Evolutionary conservation across 2,329 filamentous ascomycete species (phyloP), one percentile per base, ranked within the genome.

Genomic region (Fusarium mundagurra): DNA sequence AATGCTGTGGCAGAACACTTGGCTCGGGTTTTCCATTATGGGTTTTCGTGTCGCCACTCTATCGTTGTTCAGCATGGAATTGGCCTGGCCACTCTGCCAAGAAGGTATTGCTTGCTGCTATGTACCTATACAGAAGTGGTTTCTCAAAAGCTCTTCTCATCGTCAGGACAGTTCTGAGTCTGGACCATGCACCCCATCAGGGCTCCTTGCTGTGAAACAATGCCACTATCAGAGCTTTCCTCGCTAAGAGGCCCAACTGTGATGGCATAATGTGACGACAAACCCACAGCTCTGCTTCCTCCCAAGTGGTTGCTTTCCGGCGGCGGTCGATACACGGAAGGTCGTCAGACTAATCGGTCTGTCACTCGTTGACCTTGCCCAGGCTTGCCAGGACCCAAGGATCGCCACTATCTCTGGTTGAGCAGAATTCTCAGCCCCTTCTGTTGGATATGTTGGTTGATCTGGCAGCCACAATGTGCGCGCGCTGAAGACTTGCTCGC

Each of bases 141-240:
- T 53, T 60, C 51, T 47, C 41, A 18, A 20, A 58, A 50, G 48
- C 70, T 61, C 36, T 67, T 65, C 33, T 64, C 44, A 60, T 61
- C 41, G 39, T 65, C 45, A 69, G 51, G 61, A 66, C 60, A 54
- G 63, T 59, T 64, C 74, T 63, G 64, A 71, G 63, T 53, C 76
- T 76, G 55, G 73, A 66, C 61, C 73, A 64, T 64, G 57, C 58
- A 59, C 54, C 59, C 72, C 72, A 69, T 71, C 66, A 43, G 58
- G 65, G 63, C 74, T 76, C 69, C 69, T 71, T 72, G 71, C 72
- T 68, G 36, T 78, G 76, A 78, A 78, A 76, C 76, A 67, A 57
- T 61, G 59, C 73, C 67, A 58, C 66, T 60, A 47, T 39, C 69
- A 76, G 63, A 68, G 66, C 64, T 68, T 67, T 60, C 61, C 73